These are phyloP conservation scores for Phytophthora cajani DNA, from an alignment of 352 stramenopile species.

Conservation along the genomic window DNA sequence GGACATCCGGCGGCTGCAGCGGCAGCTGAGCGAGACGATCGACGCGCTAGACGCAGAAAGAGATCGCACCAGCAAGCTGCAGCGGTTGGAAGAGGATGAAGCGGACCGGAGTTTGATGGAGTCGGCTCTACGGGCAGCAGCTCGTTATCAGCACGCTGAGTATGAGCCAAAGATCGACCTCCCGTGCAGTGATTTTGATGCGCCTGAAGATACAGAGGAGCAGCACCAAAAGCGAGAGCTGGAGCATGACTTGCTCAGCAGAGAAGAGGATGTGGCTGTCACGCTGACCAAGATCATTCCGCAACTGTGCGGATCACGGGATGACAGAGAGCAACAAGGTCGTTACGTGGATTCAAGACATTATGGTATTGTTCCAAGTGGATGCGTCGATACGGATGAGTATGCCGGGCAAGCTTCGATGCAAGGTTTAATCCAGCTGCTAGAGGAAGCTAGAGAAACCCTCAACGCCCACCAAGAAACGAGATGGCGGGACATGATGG, in stretches of 20 bases:
- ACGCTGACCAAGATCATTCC: neutral
- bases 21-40: constrained; percentile 4
- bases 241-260: neutral
- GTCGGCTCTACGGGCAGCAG: neutral
- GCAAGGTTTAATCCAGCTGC: neutral
- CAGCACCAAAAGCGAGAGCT: neutral
- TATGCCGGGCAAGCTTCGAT: neutral
- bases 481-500: neutral
- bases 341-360: neutral
- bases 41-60: neutral
- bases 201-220: neutral
- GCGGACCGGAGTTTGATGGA: neutral
- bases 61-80: neutral
- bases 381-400: neutral
- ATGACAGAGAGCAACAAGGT: neutral
- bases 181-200: neutral
- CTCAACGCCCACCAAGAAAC: neutral
- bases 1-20: neutral
- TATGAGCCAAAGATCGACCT: neutral
- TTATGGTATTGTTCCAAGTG: neutral
- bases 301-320: neutral
- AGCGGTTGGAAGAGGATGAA: neutral
- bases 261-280: constrained; percentile 1
- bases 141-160: neutral
- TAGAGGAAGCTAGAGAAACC: neutral